Percentiles rank a stretch among this genome's conserved stretches.
These are phyloP conservation scores for Datura wrightii DNA, from an alignment of 257 asterid genomes.

Conservation along the genomic window DNA sequence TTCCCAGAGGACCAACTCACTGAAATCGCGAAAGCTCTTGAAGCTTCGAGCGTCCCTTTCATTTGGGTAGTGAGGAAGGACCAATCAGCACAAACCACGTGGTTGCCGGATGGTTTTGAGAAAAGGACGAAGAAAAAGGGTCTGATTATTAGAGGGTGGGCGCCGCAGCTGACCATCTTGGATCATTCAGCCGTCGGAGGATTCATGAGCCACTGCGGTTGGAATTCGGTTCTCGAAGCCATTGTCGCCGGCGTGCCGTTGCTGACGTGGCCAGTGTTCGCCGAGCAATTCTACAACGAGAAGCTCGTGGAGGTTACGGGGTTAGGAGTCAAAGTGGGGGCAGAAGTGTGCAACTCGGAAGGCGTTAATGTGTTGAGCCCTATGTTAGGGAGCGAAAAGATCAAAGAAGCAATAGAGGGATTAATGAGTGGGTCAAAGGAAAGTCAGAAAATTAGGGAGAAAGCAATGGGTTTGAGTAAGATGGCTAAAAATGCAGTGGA, in stretches of 20 bases:
- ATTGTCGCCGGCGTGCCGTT: not conserved
- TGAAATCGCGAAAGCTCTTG: not conserved
- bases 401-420: not conserved
- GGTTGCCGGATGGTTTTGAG: not conserved
- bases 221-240: not conserved
- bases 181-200: not conserved
- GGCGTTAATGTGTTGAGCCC: not conserved
- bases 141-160: not conserved
- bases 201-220: slow-evolving; percentile 16
- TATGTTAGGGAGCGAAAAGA: not conserved
- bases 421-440: not conserved
- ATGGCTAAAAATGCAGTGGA: not conserved
- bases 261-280: not conserved
- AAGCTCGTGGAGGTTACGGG: not conserved
- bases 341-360: not conserved
- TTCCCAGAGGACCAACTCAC: not conserved
- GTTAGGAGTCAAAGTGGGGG: not conserved
- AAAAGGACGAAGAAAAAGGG: not conserved
- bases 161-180: not conserved
- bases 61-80: slow-evolving; percentile 13
- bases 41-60: not conserved
- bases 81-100: not conserved
- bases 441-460: not conserved
- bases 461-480: not conserved
- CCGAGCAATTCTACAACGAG: slow-evolving; percentile 2